Percentiles rank a stretch among this genome's conserved stretches.
phyloP scores from a whole-genome alignment of 192 early-diverging fungal species.

The Neocallimastix lanati region DNA sequence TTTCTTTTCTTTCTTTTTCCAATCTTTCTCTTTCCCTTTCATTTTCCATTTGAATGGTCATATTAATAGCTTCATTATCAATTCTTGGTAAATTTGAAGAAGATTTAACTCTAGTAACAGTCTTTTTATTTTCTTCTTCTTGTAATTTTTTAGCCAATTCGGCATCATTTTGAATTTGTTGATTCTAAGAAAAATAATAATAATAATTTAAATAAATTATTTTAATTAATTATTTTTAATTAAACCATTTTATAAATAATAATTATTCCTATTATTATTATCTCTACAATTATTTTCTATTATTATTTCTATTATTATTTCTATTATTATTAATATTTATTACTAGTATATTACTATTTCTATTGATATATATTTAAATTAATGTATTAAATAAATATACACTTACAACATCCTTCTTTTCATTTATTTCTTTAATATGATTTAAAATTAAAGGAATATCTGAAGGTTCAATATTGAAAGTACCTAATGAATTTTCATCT shows the following conservation, averaged over 20 bases:
- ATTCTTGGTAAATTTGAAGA: background rate
- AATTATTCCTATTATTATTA: no score
- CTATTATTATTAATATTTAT: no score
- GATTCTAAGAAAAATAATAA: no score
- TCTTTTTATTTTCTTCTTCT: background rate
- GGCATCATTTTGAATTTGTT: background rate
- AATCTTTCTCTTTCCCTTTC: background rate
- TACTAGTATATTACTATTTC: no score
- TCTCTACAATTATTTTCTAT: no score
- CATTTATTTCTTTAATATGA: background rate
- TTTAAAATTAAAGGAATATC: background rate
- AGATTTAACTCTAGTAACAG: background rate
- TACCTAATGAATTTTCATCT: background rate
- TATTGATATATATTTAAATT: no score
- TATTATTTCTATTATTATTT: no score
- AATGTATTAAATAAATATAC: no score
- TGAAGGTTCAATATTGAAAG: background rate
- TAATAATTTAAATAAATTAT: no score
- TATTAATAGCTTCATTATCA: background rate
- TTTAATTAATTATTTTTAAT: no score
- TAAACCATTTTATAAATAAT: no score
- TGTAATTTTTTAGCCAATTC: background rate
- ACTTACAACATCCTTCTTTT: background rate
- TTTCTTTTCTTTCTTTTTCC: background rate
- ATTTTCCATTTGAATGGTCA: background rate